These are phyloP conservation scores for Hygrocybe punicea DNA, from an alignment of 768 basidiomycete genomes.

Conservation along the genomic window DNA sequence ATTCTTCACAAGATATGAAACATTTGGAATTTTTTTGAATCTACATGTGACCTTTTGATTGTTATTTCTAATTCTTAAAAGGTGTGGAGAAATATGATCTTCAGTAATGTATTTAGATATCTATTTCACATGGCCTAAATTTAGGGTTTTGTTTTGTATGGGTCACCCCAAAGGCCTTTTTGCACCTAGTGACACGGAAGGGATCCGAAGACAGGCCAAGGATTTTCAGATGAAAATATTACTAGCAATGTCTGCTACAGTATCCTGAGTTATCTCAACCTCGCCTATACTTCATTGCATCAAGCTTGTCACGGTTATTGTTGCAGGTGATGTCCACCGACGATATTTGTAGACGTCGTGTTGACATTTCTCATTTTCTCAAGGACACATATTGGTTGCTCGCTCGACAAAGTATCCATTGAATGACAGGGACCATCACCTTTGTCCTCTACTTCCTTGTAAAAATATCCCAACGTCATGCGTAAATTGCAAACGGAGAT, in stretches of 20 bases:
- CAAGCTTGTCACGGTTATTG: constrained; percentile 49
- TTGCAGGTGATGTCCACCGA: constrained; percentile 35
- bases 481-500: constrained; percentile 45
- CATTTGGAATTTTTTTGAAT: no score
- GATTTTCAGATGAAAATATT: constrained; percentile 42
- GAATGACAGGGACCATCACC: constrained; percentile 38
- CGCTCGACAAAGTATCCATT: no score
- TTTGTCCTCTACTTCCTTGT: constrained; percentile 46
- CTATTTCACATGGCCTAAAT: no score
- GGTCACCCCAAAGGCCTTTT: no score
- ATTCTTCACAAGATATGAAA: no score
- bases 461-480: constrained; percentile 40
- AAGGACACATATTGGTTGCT: constrained; percentile 16
- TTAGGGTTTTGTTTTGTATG: no score
- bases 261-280: not conserved
- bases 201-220: constrained; percentile 44
- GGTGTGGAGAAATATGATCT: no score
- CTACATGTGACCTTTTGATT: no score
- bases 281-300: not conserved
- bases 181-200: no score
- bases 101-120: no score
- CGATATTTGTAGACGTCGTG: not conserved
- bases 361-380: not conserved
- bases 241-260: constrained; percentile 40
- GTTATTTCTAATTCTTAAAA: no score